Evolutionary conservation across 352 stramenopile species (phyloP), one percentile per base, ranked within the genome.

Genomic region (Phytophthora colocasiae): DNA sequence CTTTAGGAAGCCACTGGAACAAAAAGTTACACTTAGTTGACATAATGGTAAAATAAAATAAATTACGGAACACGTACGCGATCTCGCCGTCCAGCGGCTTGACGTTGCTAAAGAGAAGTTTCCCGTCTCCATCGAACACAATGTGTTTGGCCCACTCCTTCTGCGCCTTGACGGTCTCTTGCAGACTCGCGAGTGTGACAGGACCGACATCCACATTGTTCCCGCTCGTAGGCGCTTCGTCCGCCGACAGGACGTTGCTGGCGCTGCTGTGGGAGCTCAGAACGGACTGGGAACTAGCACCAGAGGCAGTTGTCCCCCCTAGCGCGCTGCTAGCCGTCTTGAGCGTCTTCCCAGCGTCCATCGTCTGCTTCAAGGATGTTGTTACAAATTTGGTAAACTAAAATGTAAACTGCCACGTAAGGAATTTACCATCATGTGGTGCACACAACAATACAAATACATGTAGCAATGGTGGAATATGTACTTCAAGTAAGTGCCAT

Each of bases 131-230:
- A 58, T 91, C 83, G 53, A 93, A 92, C 3, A 77, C 72, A 19
- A 95, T 55, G 40, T 80, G 68, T 41, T 87, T 85, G 29, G 64
- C 45, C 86, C 86, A 95, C 69, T 95, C 86, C 24, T 80, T 89
- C 19, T 90, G 81, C 50, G 69, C 55, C 68, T 83, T 84, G 49
- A 91, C 43, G 14, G 48, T 59, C 40, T 91, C 82, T 39, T 88
- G 69, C 29, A 95, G 59, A 11, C 58, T 75, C 49, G 75, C 66
- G 38, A 83, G 52, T 4, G 80, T 81, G 55, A 91, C 77, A n/a
- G 32, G 38, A 38, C 64, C 22, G 24, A 55, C 34, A 0, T 46
- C 44, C n/a, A 10, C 47, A 14, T 40, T 50, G 6, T 22, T 32
- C 11, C 32, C 6, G 10, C 46, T 53, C 8, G 29, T 8, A 3